phyloP scores from a whole-genome alignment of 1,284 basidiomycete species.

The Amylostereum chailletii region DNA sequence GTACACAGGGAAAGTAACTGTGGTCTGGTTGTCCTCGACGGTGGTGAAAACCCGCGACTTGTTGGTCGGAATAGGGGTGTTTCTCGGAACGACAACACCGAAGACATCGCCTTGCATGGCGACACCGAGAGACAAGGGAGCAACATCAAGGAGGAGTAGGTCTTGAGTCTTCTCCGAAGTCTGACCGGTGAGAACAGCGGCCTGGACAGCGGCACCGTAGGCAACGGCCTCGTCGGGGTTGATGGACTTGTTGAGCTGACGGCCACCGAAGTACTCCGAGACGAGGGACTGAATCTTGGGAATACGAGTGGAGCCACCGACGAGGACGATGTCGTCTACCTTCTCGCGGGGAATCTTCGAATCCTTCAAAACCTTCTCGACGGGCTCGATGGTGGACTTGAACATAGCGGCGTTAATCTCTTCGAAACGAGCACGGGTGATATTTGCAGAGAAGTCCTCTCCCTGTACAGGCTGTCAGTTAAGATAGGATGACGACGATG shows the following conservation, averaged over 20 bases:
- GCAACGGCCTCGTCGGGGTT: slow-evolving; percentile 95
- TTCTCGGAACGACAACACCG: slow-evolving; percentile 92
- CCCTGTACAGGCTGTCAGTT: slow-evolving; percentile 36
- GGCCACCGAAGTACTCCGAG: slow-evolving; percentile 96
- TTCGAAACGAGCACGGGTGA: slow-evolving; percentile 99
- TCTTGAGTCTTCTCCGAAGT: slow-evolving; percentile 95
- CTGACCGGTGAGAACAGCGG: slow-evolving; percentile 91
- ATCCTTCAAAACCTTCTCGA: slow-evolving; percentile 99
- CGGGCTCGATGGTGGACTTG: slow-evolving; percentile 96
- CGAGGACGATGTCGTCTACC: slow-evolving; percentile 98
- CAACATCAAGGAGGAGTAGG: slow-evolving; percentile 91
- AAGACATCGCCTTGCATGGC: slow-evolving; percentile 98
- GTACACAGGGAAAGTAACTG: slow-evolving; percentile 94
- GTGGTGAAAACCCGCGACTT: slow-evolving; percentile 96
- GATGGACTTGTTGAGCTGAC: slow-evolving; percentile 98
- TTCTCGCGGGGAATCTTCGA: slow-evolving; percentile 96
- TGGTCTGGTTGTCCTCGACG: slow-evolving; percentile 97
- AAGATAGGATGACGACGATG: slow-evolving; percentile 1
- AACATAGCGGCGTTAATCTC: slow-evolving; percentile 94
- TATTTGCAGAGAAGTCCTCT: slow-evolving; percentile 92
- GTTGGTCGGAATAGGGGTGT: slow-evolving; percentile 96
- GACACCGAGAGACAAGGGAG: slow-evolving; percentile 93
- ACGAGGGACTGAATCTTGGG: slow-evolving; percentile 98
- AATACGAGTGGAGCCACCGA: slow-evolving; percentile 99
- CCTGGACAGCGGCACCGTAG: slow-evolving; percentile 95